These are phyloP conservation scores for Microsporum canis DNA, from an alignment of 2,329 filamentous ascomycete genomes.

Conservation along the genomic window DNA sequence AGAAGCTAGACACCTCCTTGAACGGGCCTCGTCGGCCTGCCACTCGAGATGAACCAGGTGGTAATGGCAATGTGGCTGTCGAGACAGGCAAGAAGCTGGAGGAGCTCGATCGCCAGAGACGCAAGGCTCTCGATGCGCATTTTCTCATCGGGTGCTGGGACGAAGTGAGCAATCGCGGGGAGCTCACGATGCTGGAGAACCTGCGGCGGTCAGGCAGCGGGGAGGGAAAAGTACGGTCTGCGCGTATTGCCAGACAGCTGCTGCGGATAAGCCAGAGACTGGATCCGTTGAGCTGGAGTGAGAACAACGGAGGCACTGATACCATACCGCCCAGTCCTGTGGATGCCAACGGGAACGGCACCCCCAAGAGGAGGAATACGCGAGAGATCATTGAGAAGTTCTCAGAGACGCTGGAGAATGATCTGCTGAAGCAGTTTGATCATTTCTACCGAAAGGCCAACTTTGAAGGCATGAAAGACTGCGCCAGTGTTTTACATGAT, in stretches of 20 bases:
- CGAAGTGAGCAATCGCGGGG: slow-evolving; percentile 81
- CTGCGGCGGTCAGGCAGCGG: slow-evolving; percentile 73
- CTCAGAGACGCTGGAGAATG: slow-evolving; percentile 87
- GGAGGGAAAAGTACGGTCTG: slow-evolving; percentile 88
- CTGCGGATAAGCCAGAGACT: slow-evolving; percentile 88
- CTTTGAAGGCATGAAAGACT: slow-evolving; percentile 97
- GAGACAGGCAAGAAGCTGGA: slow-evolving; percentile 90
- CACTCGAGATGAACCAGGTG: slow-evolving; percentile 23
- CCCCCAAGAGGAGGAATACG: slow-evolving; percentile 48
- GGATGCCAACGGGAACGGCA: slow-evolving; percentile 36
- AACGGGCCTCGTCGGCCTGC: slow-evolving; percentile 37
- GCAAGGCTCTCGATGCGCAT: slow-evolving; percentile 80
- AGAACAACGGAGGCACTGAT: slow-evolving; percentile 41
- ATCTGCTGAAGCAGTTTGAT: slow-evolving; percentile 91
- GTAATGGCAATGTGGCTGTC: slow-evolving; percentile 77
- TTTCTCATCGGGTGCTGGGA: slow-evolving; percentile 96
- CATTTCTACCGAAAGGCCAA: slow-evolving; percentile 91
- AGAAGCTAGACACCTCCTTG: slow-evolving; percentile 73
- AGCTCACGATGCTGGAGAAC: slow-evolving; percentile 77
- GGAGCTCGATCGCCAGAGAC: slow-evolving; percentile 83
- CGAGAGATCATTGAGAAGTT: slow-evolving; percentile 93
- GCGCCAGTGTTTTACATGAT: slow-evolving; percentile 82
- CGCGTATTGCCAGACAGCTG: slow-evolving; percentile 84
- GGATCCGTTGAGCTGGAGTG: slow-evolving; percentile 62
- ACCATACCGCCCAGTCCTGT: slow-evolving; percentile 23